Conservation (phyloP, 768 basidiomycete genomes). For the Mycena galericulata region DNA sequence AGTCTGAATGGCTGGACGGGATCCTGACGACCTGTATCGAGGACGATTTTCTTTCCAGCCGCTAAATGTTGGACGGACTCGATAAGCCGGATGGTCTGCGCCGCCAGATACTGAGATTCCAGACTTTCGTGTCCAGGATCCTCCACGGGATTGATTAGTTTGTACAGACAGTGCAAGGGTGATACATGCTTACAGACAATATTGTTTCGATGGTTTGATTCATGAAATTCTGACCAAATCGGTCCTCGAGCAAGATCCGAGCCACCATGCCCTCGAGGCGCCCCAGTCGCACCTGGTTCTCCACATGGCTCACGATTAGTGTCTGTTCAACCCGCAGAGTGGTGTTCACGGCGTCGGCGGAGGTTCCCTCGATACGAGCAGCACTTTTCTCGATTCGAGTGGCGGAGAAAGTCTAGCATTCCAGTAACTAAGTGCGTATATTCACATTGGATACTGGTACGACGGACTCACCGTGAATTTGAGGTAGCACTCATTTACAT, state of each 20-base stretch:
- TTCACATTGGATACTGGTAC: no score
- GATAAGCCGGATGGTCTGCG: neutral
- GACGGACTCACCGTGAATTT: no score
- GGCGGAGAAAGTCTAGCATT: constrained; percentile 26
- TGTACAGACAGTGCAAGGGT: neutral
- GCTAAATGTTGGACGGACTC: neutral
- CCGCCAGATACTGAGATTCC: neutral
- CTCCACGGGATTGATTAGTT: neutral
- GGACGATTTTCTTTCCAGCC: no score
- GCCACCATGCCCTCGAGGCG: constrained; percentile 12
- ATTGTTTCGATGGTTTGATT: constrained; percentile 6
- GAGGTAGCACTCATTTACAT: neutral
- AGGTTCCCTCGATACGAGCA: neutral
- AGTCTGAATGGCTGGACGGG: neutral
- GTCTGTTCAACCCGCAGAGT: constrained; percentile 23
- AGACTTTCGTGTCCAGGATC: neutral
- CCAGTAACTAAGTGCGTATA: no score
- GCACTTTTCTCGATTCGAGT: constrained; percentile 12
- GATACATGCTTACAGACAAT: neutral
- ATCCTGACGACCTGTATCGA: neutral
- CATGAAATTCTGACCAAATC: constrained; percentile 10
- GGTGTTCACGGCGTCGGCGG: neutral
- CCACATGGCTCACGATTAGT: constrained; percentile 16
- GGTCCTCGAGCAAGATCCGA: neutral
- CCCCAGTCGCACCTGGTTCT: constrained; percentile 18